Base-by-base conservation (phyloP, 2,329 filamentous ascomycete genomes). In the Phoma sp. region DNA sequence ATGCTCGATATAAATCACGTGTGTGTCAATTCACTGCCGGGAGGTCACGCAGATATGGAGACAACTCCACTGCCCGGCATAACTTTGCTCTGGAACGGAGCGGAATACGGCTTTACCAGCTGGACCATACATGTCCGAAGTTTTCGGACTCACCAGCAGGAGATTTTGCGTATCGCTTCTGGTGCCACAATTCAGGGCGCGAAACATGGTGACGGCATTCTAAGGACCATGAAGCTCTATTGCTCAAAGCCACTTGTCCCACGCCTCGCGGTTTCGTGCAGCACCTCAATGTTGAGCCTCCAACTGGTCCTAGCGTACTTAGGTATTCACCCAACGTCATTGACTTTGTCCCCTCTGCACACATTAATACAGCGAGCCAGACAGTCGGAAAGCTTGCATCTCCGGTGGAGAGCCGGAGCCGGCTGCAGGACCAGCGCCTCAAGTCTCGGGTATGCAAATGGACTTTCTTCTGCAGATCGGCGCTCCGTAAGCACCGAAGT, bases 331-430 rank as follows among this genome's bases (percentile, higher is more conserved):
- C 23, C 23, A 9, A 45, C 39, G 39, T 49, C 33, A 54, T 54
- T 14, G 51, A 49, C 34, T 45, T n/a, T 34, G 18, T 23, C 17
- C 6, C 15, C 12, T 17, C 23, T 21, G 18, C 7, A 5, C 10
- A n/a, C 2, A 26, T 17, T 11, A 38, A 14, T 3, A 15, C 7
- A 26, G 17, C 14, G n/a, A 43, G 28, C 29, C 42, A 40, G 10
- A 11, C 7, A 14, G 23, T 42, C 23, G 23, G 29, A 32, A 32
- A 14, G 18, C 18, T 15, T 26, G 34, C 17, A 33, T 37, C 1
- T 47, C 62, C 61, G 62, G 53, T 59, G 63, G 63, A 60, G 63
- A 66, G 57, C 62, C 62, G 62, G 39, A 43, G 23, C 17, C 28
- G 48, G 28, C 29, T 39, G 32, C 38, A 26, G 18, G 14, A 42